A percentile compares a stretch with the other conserved stretches of the same genome.
Conservation (phyloP, 208 protist species). For the Leishmania tropica region DNA sequence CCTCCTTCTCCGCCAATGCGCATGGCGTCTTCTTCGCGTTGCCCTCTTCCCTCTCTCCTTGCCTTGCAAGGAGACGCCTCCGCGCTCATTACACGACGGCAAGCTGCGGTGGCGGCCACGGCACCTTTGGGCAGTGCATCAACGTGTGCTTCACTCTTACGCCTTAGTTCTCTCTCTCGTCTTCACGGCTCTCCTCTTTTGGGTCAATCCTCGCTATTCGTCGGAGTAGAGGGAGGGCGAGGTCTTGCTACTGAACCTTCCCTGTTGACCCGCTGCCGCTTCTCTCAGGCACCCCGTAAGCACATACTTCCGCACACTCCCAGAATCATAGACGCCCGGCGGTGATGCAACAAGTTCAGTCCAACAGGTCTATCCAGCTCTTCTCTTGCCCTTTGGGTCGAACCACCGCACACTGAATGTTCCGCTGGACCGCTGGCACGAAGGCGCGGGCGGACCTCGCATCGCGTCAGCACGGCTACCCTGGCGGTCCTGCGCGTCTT, state of each 20-base stretch:
- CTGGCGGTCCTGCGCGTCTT: slow-evolving; percentile 6
- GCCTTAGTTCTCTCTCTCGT: neutral
- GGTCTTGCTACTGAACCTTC: neutral
- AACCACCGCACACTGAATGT: slow-evolving; percentile 17
- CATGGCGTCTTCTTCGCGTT: neutral
- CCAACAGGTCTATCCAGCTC: neutral
- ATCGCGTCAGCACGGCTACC: slow-evolving; percentile 15
- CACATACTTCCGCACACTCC: neutral
- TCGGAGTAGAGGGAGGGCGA: neutral
- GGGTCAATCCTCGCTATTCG: neutral
- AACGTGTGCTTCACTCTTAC: neutral
- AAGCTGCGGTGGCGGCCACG: neutral
- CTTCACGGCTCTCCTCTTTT: neutral
- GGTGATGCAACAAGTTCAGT: neutral
- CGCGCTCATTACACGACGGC: neutral
- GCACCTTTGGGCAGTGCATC: neutral
- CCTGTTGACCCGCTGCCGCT: neutral
- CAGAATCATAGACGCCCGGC: neutral
- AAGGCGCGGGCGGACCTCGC: slow-evolving; percentile 37
- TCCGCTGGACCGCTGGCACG: slow-evolving; percentile 56
- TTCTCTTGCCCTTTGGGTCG: neutral
- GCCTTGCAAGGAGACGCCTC: neutral
- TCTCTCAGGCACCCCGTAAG: neutral
- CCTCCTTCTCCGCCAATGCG: neutral
- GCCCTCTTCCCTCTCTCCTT: neutral